A percentile compares a stretch with the other conserved stretches of the same genome.
phyloP scores from a whole-genome alignment of 75 land plant species.

The Chamaecyparis obtusa region DNA sequence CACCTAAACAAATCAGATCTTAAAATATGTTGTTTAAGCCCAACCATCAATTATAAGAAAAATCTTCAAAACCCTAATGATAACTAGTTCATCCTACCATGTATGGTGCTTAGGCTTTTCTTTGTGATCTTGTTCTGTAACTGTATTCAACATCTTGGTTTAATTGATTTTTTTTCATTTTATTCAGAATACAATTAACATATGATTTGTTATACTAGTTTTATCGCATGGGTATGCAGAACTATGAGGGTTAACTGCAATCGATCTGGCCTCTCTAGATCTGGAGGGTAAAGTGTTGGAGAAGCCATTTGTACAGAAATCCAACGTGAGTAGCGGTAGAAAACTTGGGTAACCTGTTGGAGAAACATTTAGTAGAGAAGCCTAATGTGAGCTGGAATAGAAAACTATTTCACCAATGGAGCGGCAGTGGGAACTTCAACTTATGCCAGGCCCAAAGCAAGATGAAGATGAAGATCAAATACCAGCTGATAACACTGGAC shows the following conservation, averaged over 20 bases:
- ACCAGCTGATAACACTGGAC: neutral
- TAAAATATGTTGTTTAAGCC: too few relatives aligned
- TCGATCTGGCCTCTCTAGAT: neutral
- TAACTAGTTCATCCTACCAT: neutral
- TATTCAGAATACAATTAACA: neutral
- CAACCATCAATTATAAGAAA: too few relatives aligned
- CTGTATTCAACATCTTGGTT: neutral
- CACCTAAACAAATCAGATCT: too few relatives aligned
- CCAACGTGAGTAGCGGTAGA: neutral
- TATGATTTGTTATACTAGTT: neutral
- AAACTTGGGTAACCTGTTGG: neutral
- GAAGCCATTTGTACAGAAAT: neutral
- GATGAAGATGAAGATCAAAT: neutral
- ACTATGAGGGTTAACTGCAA: neutral
- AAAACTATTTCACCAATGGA: neutral
- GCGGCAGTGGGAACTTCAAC: neutral
- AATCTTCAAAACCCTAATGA: too few relatives aligned
- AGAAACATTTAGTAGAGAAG: neutral
- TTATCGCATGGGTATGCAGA: neutral
- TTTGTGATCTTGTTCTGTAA: too few relatives aligned
- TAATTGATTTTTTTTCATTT: neutral
- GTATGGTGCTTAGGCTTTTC: neutral
- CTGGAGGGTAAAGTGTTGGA: neutral
- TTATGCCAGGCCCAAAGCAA: constrained; percentile 7
- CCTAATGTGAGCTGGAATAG: neutral